Conservation (phyloP, 768 basidiomycete species). For the Lactarius psammicola region DNA sequence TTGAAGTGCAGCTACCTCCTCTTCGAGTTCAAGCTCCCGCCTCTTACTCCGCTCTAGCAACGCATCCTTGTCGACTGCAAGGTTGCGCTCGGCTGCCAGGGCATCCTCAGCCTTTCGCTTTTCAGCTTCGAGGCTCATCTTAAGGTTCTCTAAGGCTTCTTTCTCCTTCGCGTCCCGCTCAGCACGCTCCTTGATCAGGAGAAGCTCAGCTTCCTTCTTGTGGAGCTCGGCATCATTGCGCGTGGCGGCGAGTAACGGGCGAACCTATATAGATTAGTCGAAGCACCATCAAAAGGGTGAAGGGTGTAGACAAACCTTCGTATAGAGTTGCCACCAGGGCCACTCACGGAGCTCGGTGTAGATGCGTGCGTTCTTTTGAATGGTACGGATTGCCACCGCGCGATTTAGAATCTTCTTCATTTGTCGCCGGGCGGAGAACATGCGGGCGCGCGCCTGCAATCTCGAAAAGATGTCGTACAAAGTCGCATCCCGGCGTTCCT, state of each 20-base stretch:
- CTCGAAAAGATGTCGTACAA: slow-evolving; percentile 86
- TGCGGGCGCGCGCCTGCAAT: slow-evolving; percentile 83
- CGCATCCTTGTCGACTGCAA: slow-evolving; percentile 79
- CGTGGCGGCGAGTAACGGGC: slow-evolving; percentile 89
- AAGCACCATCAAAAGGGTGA: background rate
- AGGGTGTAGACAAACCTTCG: slow-evolving; percentile 54
- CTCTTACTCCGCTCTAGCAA: slow-evolving; percentile 81
- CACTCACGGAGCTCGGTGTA: slow-evolving; percentile 90
- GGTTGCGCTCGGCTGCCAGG: slow-evolving; percentile 76
- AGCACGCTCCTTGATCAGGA: slow-evolving; percentile 76
- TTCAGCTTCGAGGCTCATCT: slow-evolving; percentile 79
- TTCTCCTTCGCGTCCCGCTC: slow-evolving; percentile 84
- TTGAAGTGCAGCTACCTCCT: slow-evolving; percentile 78
- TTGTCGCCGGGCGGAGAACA: slow-evolving; percentile 82
- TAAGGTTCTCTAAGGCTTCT: slow-evolving; percentile 72
- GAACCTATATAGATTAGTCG: slow-evolving; percentile 51
- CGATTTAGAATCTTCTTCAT: slow-evolving; percentile 95
- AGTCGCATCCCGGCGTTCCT: slow-evolving; percentile 86
- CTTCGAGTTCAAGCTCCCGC: slow-evolving; percentile 81
- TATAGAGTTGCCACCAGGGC: slow-evolving; percentile 99
- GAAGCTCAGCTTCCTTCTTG: slow-evolving; percentile 81
- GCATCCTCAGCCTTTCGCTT: slow-evolving; percentile 80
- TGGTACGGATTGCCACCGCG: slow-evolving; percentile 84
- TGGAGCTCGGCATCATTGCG: slow-evolving; percentile 89
- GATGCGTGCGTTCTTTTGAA: slow-evolving; percentile 90